Percentiles rank a stretch among this genome's conserved stretches.
Conservation (phyloP, 768 basidiomycete genomes). For the Boletus vermiculosoides region DNA sequence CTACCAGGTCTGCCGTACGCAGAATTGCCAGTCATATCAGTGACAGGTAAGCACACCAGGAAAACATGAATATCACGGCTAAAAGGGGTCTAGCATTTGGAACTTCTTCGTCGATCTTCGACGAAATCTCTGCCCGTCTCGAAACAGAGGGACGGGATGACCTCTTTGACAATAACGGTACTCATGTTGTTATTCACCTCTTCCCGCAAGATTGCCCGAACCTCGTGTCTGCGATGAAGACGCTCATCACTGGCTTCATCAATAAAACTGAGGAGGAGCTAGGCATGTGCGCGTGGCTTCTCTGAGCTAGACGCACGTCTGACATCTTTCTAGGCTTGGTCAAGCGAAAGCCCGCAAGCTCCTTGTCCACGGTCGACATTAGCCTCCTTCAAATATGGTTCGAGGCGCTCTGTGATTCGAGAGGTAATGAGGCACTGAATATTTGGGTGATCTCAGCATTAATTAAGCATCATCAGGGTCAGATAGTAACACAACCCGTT, state of each 20-base stretch:
- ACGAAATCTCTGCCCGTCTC: conserved; percentile 41
- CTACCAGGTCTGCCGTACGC: conserved; percentile 56
- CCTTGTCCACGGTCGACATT: conserved; percentile 64
- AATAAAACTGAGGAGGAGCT: conserved; percentile 34
- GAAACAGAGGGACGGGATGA: conserved; percentile 28
- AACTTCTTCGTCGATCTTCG: conserved; percentile 46
- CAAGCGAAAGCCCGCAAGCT: conserved; percentile 48
- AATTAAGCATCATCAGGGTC: conserved; percentile 7
- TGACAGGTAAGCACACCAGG: conserved; percentile 45
- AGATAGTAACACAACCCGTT: conserved; percentile 31
- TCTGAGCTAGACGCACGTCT: neutral
- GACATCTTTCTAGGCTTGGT: conserved; percentile 28
- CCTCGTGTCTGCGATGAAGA: conserved; percentile 51
- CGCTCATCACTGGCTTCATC: conserved; percentile 53
- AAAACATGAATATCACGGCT: neutral
- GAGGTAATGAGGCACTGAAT: conserved; percentile 35
- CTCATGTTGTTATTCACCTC: conserved; percentile 45
- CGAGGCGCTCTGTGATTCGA: conserved; percentile 36
- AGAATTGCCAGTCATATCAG: conserved; percentile 59
- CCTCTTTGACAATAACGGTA: conserved; percentile 19
- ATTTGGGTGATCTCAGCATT: neutral
- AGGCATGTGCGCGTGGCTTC: conserved; percentile 27
- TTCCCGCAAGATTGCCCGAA: conserved; percentile 59
- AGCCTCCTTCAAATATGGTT: conserved; percentile 61
- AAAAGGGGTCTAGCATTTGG: conserved; percentile 38